Evolutionary conservation across 805 yeast genomes (phyloP).

Genomic region (Candida maltosa): DNA sequence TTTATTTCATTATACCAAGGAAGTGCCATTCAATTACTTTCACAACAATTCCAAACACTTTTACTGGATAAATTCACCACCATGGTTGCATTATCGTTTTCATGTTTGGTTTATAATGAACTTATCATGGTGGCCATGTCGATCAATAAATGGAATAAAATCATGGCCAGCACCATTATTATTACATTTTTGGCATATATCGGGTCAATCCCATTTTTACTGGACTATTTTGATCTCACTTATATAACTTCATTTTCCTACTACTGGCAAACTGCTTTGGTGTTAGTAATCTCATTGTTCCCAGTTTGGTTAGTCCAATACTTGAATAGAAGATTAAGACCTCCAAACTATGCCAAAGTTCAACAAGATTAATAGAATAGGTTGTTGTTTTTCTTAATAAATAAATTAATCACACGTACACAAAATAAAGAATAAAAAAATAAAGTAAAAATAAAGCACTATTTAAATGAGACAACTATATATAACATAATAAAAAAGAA

Average conservation of each 20-base stretch:
- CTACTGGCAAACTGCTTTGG: conserved; percentile 65
- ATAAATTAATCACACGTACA: too few relatives aligned
- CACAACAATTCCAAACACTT: conserved; percentile 75
- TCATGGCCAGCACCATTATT: conserved; percentile 71
- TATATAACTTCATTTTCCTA: conserved; percentile 59
- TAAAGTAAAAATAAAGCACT: too few relatives aligned
- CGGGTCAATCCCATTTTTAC: conserved; percentile 76
- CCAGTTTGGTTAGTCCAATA: conserved; percentile 90
- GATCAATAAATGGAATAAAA: conserved; percentile 84
- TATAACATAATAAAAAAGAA: too few relatives aligned
- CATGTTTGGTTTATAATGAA: conserved; percentile 80
- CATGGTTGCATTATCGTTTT: conserved; percentile 85
- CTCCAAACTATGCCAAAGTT: conserved; percentile 96
- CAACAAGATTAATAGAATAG: conserved; percentile 61
- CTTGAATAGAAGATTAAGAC: conserved; percentile 71
- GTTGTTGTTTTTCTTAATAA: too few relatives aligned
- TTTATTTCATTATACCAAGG: conserved; percentile 91
- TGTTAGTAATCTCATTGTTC: conserved; percentile 65
- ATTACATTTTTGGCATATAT: conserved; percentile 66
- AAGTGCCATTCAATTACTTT: conserved; percentile 70
- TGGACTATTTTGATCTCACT: conserved; percentile 78
- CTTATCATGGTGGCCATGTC: conserved; percentile 90
- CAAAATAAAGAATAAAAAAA: too few relatives aligned
- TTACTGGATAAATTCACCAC: conserved; percentile 49
- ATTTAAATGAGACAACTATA: too few relatives aligned